Percentiles rank a stretch among this genome's conserved stretches.
phyloP scores from a whole-genome alignment of 2,329 filamentous ascomycete species.

The Hymenoscyphus occultus region DNA sequence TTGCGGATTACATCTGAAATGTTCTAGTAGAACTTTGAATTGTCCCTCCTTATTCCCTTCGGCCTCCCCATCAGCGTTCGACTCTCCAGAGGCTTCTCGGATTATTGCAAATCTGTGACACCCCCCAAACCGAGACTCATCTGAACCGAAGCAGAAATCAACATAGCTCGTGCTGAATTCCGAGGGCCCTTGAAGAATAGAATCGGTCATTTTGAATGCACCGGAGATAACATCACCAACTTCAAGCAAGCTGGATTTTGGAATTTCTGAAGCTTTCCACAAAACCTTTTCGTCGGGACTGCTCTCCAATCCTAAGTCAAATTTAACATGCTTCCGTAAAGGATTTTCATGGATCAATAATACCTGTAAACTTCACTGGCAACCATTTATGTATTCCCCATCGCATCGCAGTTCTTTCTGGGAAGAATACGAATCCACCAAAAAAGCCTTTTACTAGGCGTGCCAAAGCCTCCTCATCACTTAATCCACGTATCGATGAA shows the following conservation, averaged over 20 bases:
- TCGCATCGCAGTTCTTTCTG: constrained; percentile 3
- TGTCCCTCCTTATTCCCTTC: not conserved
- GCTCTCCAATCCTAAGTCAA: not conserved
- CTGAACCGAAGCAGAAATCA: constrained; percentile 11
- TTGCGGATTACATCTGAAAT: constrained; percentile 11
- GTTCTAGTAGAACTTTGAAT: constrained; percentile 5
- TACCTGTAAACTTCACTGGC: not conserved
- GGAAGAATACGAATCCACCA: constrained; percentile 5
- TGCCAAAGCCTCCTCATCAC: constrained; percentile 8
- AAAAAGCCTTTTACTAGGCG: constrained; percentile 10
- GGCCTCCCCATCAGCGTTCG: not conserved
- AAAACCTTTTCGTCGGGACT: not conserved
- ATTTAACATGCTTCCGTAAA: not conserved
- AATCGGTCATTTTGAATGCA: not conserved
- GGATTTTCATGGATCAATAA: not conserved
- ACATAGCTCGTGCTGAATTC: not conserved
- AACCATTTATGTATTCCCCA: not conserved
- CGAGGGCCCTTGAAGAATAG: not conserved
- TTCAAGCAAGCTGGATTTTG: not conserved
- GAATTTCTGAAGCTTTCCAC: constrained; percentile 1
- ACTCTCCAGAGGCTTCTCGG: not conserved
- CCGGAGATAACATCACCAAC: constrained; percentile 6
- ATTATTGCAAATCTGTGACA: constrained; percentile 9
- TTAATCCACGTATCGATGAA: not conserved
- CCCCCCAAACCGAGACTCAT: not conserved